phyloP scores from a whole-genome alignment of 805 yeast species.

The Wickerhamomyces kurtzmanii region DNA sequence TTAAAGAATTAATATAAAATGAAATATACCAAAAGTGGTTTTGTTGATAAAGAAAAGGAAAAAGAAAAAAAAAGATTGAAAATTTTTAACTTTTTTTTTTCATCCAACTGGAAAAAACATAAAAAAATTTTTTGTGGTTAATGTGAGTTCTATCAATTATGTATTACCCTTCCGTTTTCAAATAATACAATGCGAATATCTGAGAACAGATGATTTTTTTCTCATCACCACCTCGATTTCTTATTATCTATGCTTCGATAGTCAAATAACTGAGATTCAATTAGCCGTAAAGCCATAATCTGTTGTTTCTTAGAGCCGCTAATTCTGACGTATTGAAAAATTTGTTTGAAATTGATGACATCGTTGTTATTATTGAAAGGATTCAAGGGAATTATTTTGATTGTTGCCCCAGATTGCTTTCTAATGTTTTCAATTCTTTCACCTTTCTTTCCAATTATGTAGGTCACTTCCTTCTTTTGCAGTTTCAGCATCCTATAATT shows the following conservation, averaged over 20 bases:
- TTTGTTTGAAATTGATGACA: conserved; percentile 6
- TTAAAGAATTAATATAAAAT: conserved; percentile 6
- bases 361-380: conserved; percentile 5
- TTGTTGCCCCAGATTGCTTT: conserved; percentile 21
- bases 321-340: conserved; percentile 19
- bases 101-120: background rate
- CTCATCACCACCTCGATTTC: too few relatives aligned
- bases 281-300: conserved; percentile 14
- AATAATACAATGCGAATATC: conserved; percentile 9
- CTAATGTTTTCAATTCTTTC: conserved; percentile 25
- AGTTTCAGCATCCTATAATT: conserved; percentile 6
- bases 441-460: conserved; percentile 35
- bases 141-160: conserved; percentile 9
- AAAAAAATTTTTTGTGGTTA: conserved; percentile 1
- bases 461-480: conserved; percentile 25
- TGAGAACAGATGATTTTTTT: conserved; percentile 5
- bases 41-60: conserved; percentile 3
- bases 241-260: conserved; percentile 8
- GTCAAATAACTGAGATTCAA: conserved; percentile 15
- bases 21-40: conserved; percentile 5
- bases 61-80: conserved; percentile 6
- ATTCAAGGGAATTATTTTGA: conserved; percentile 27
- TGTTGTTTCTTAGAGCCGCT: conserved; percentile 19
- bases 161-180: too few relatives aligned
- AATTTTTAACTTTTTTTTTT: conserved; percentile 12